phyloP scores from a whole-genome alignment of 2,329 filamentous ascomycete species.

The Talaromyces pinophilus region DNA sequence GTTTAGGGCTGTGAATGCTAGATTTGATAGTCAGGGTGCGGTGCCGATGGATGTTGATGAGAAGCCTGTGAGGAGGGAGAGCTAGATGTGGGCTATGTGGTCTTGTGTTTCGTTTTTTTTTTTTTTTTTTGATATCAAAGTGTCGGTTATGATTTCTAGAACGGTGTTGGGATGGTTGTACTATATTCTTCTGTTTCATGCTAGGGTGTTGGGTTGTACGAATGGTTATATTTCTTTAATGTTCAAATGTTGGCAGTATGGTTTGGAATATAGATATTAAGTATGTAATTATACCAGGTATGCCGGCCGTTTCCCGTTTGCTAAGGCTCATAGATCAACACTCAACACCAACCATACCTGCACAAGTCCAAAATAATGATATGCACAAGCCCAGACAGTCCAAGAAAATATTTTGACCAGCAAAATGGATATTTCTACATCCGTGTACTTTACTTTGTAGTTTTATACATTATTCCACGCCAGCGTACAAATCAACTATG shows the following conservation, averaged over 20 bases:
- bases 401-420: not conserved
- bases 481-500: conserved; percentile 85
- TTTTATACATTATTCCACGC: conserved; percentile 51
- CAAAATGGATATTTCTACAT: not conserved
- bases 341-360: not conserved
- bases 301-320: not conserved
- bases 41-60: conserved; percentile 41
- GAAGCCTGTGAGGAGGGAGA: conserved; percentile 39
- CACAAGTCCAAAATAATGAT: not conserved
- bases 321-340: not conserved
- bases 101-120: not conserved
- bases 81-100: conserved; percentile 20
- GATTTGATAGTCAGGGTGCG: conserved; percentile 34
- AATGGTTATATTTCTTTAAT: not conserved
- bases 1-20: conserved; percentile 36
- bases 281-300: not conserved
- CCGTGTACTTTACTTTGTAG: not conserved
- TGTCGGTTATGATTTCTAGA: not conserved
- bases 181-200: not conserved
- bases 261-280: not conserved
- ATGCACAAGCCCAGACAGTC: not conserved
- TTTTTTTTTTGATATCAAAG: conserved; percentile 4
- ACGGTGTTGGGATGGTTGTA: conserved; percentile 6
- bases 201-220: not conserved
- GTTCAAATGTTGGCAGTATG: not conserved